phyloP scores from a whole-genome alignment of 1,284 basidiomycete species.

The Vanrija humicola region DNA sequence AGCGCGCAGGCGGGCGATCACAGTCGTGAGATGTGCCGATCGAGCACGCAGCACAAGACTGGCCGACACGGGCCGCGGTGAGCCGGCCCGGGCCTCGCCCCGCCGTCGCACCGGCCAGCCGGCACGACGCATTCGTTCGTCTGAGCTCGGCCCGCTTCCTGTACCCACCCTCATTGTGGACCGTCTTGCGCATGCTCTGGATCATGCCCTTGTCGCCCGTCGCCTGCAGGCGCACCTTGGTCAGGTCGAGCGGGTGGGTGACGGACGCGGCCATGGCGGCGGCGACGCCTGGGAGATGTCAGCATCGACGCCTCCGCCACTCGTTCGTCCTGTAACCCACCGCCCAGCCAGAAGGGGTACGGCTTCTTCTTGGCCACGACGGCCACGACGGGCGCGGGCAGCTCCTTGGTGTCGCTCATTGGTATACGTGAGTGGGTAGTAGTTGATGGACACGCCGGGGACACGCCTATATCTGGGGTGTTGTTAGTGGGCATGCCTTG shows the following conservation, averaged over 20 bases:
- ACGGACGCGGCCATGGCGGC: constrained; percentile 74
- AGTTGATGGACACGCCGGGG: too few relatives aligned
- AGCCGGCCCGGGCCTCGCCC: too few relatives aligned
- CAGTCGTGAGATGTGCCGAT: not conserved
- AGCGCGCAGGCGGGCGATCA: not conserved
- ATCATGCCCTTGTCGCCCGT: constrained; percentile 84
- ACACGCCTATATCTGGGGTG: too few relatives aligned
- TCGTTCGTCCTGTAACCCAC: constrained; percentile 47
- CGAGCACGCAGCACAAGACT: too few relatives aligned
- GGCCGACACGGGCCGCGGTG: not conserved
- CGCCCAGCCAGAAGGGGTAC: constrained; percentile 78
- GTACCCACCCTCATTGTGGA: constrained; percentile 35
- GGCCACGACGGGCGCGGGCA: not conserved
- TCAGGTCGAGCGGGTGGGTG: constrained; percentile 81
- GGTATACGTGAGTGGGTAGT: too few relatives aligned
- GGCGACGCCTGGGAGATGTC: constrained; percentile 57
- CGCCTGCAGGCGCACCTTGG: constrained; percentile 81
- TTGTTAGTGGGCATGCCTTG: too few relatives aligned
- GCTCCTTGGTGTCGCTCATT: too few relatives aligned
- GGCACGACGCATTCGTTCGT: too few relatives aligned
- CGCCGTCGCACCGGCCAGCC: too few relatives aligned
- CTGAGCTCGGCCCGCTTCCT: not conserved
- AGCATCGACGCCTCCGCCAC: not conserved
- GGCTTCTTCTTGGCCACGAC: constrained; percentile 51
- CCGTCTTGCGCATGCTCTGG: constrained; percentile 69